Evolutionary conservation across 2,329 filamentous ascomycete genomes (phyloP).

Genomic region (Phaeomoniella chlamydospora): DNA sequence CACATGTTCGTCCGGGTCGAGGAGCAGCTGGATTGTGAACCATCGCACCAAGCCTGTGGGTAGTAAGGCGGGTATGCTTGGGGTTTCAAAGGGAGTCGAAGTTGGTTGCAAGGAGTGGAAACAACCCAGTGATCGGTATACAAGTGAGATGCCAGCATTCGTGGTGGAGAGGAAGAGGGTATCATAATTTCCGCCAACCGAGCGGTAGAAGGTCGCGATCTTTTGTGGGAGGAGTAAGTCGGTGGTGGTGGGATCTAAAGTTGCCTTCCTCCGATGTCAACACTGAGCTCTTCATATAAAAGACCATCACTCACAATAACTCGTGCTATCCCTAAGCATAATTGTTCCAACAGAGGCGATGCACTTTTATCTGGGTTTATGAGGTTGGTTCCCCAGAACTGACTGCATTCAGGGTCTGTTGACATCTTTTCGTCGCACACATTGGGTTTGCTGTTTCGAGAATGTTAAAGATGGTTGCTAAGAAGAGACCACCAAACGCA

Average conservation of each 20-base stretch:
- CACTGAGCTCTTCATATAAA: not conserved
- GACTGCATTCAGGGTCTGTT: no score
- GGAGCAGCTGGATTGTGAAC: slow-evolving; percentile 80
- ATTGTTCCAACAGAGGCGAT: slow-evolving; percentile 49
- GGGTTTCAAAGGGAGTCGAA: slow-evolving; percentile 53
- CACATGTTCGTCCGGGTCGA: slow-evolving; percentile 79
- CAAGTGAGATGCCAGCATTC: slow-evolving; percentile 65
- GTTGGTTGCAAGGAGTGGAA: slow-evolving; percentile 73
- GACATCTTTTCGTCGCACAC: no score
- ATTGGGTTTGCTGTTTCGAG: no score
- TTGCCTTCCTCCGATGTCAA: slow-evolving; percentile 7
- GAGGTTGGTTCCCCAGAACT: slow-evolving; percentile 48
- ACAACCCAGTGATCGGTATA: slow-evolving; percentile 83
- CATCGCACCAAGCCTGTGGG: slow-evolving; percentile 77
- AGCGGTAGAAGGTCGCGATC: slow-evolving; percentile 62
- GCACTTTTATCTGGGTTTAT: slow-evolving; percentile 55
- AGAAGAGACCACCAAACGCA: no score
- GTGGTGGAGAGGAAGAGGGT: slow-evolving; percentile 65
- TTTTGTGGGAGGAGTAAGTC: slow-evolving; percentile 45
- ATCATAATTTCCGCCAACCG: slow-evolving; percentile 63
- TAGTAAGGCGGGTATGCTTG: slow-evolving; percentile 71
- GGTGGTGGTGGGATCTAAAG: slow-evolving; percentile 14
- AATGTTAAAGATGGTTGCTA: no score
- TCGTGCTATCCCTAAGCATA: slow-evolving; percentile 53
- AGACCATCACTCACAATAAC: slow-evolving; percentile 46